Percentiles rank a stretch among this genome's conserved stretches.
These are phyloP conservation scores for Fusarium sp. DNA, from an alignment of 2,329 filamentous ascomycete species.

Conservation along the genomic window DNA sequence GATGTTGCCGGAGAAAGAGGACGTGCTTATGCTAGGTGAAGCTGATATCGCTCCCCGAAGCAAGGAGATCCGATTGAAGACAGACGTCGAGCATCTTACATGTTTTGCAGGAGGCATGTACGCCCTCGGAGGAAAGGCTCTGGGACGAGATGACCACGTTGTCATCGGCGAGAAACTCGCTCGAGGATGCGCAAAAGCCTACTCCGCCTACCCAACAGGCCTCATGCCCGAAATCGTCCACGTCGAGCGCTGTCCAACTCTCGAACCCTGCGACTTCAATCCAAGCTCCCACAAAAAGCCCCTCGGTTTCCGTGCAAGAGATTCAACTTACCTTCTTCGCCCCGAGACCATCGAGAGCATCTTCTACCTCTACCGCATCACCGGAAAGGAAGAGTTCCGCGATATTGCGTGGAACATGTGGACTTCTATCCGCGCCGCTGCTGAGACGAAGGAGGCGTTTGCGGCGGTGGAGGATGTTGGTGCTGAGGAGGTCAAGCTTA, in stretches of 20 bases:
- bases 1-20: constrained; percentile 65
- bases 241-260: constrained; percentile 55
- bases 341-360: constrained; percentile 80
- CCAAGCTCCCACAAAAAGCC: constrained; percentile 16
- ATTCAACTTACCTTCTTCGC: constrained; percentile 34
- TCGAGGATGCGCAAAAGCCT: constrained; percentile 73
- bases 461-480: constrained; percentile 73
- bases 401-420: constrained; percentile 83
- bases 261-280: constrained; percentile 43
- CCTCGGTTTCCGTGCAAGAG: constrained; percentile 34
- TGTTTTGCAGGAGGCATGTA: constrained; percentile 77
- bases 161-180: constrained; percentile 68
- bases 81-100: constrained; percentile 65
- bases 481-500: constrained; percentile 59
- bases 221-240: constrained; percentile 72
- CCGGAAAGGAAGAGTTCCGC: constrained; percentile 73
- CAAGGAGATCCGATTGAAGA: constrained; percentile 46
- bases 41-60: constrained; percentile 55
- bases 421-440: constrained; percentile 68
- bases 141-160: constrained; percentile 64
- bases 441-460: constrained; percentile 70
- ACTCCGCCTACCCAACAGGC: constrained; percentile 66
- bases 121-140: constrained; percentile 69
- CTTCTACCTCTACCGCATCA: constrained; percentile 81
- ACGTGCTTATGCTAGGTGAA: constrained; percentile 68